Evolutionary conservation across 2,329 filamentous ascomycete species (phyloP).

Genomic region (Mariannaea sp.): DNA sequence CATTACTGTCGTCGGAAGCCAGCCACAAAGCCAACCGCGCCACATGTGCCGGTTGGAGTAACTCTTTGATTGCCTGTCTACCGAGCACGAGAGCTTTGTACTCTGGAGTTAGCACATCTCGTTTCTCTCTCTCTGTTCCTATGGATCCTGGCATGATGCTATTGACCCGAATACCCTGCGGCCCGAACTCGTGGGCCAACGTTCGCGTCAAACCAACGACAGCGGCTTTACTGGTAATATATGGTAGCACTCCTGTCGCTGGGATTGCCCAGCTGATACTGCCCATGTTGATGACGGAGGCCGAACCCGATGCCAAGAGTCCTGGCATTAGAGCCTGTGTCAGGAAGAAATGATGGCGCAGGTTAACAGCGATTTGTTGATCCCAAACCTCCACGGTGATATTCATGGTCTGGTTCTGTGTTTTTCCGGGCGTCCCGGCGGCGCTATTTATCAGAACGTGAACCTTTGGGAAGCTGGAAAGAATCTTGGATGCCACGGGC

Average conservation of each 20-base stretch:
- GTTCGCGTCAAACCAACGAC: slow-evolving; percentile 60
- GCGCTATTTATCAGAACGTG: slow-evolving; percentile 89
- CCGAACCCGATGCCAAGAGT: slow-evolving; percentile 46
- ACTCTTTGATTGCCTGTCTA: slow-evolving; percentile 49
- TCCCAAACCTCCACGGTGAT: slow-evolving; percentile 51
- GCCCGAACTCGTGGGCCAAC: slow-evolving; percentile 58
- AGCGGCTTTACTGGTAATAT: slow-evolving; percentile 58
- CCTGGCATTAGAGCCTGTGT: slow-evolving; percentile 72
- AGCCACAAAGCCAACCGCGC: slow-evolving; percentile 53
- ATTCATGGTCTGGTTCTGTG: slow-evolving; percentile 38
- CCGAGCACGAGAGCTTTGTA: slow-evolving; percentile 45
- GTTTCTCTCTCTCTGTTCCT: slow-evolving; percentile 50
- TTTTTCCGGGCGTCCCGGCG: slow-evolving; percentile 47
- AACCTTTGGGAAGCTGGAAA: slow-evolving; percentile 48
- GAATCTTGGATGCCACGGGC: slow-evolving; percentile 40
- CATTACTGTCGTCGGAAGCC: slow-evolving; percentile 52
- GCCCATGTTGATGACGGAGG: slow-evolving; percentile 62
- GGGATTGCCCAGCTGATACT: slow-evolving; percentile 53
- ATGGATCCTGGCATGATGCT: slow-evolving; percentile 56
- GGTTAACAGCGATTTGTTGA: slow-evolving; percentile 49
- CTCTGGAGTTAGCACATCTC: slow-evolving; percentile 50
- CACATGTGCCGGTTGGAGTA: slow-evolving; percentile 49
- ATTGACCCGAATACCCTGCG: slow-evolving; percentile 53
- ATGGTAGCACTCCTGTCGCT: slow-evolving; percentile 52
- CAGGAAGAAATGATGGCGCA: slow-evolving; percentile 63